phyloP scores from a whole-genome alignment of 306 rosid species.

The Vachellia pachyceras region DNA sequence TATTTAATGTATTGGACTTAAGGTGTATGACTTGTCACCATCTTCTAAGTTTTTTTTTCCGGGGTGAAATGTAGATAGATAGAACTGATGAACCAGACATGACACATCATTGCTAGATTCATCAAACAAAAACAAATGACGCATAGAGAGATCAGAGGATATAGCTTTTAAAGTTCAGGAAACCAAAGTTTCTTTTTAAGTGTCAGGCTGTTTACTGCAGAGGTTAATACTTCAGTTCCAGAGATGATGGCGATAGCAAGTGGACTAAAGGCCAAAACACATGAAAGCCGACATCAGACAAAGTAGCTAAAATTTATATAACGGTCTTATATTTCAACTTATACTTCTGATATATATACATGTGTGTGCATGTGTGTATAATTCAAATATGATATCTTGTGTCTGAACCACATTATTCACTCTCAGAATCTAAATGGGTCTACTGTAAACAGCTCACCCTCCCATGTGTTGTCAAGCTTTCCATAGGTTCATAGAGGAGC shows the following conservation, averaged over 20 bases:
- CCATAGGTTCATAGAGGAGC: background rate
- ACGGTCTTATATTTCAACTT: background rate
- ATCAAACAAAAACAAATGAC: background rate
- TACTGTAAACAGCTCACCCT: background rate
- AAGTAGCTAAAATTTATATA: background rate
- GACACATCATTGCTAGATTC: constrained; percentile 19
- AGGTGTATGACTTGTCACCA: constrained; percentile 36
- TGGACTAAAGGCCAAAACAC: background rate
- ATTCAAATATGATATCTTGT: background rate
- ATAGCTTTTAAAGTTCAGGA: background rate
- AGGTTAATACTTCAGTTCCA: background rate
- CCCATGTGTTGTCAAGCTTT: background rate
- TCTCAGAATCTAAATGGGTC: background rate
- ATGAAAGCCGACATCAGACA: background rate
- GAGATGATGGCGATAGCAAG: background rate
- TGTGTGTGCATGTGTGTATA: background rate
- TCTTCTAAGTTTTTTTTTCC: constrained; percentile 21
- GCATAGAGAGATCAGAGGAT: background rate
- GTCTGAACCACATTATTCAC: background rate
- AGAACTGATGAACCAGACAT: background rate
- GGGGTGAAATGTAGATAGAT: background rate
- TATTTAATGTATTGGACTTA: constrained; percentile 27
- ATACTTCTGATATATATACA: background rate
- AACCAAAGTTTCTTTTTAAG: background rate
- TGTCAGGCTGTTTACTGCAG: background rate